A percentile compares a stretch with the other conserved stretches of the same genome.
Evolutionary conservation across 2,329 filamentous ascomycete genomes (phyloP).

Genomic region (Thielaviopsis cerberus): DNA sequence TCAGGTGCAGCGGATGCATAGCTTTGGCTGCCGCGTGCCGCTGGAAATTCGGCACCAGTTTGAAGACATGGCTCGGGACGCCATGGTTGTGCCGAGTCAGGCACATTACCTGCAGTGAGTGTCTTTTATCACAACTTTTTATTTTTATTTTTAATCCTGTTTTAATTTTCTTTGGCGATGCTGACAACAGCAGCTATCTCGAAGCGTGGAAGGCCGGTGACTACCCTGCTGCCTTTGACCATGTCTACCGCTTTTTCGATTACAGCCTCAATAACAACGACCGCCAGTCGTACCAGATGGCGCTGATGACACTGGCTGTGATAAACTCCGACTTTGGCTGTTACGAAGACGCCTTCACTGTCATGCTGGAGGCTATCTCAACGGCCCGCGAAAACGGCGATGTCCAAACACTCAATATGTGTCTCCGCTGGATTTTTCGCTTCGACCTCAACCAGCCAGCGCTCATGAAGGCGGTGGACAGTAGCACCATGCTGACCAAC

Average conservation of each 20-base stretch:
- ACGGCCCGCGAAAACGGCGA: slow-evolving; percentile 91
- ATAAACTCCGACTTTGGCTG: slow-evolving; percentile 91
- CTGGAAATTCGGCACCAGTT: slow-evolving; percentile 55
- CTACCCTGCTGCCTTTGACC: slow-evolving; percentile 76
- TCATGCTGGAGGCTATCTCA: slow-evolving; percentile 86
- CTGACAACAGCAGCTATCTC: slow-evolving; percentile 44
- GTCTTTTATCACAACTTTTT: not conserved
- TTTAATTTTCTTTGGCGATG: not conserved
- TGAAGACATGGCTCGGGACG: slow-evolving; percentile 46
- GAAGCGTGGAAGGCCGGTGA: slow-evolving; percentile 86
- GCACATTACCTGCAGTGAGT: slow-evolving; percentile 53
- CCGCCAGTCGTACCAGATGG: slow-evolving; percentile 81
- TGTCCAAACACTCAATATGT: slow-evolving; percentile 81
- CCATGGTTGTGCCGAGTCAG: slow-evolving; percentile 50
- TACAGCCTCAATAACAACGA: slow-evolving; percentile 80
- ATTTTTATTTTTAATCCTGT: not conserved
- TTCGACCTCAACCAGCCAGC: slow-evolving; percentile 73
- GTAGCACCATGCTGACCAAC: slow-evolving; percentile 54
- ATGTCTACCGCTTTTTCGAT: slow-evolving; percentile 86
- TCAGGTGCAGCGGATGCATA: slow-evolving; percentile 74
- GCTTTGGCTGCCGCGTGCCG: slow-evolving; percentile 65
- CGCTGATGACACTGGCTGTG: slow-evolving; percentile 78
- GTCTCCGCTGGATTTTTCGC: slow-evolving; percentile 87
- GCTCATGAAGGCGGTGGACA: slow-evolving; percentile 50
- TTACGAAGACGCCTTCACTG: slow-evolving; percentile 70